Percentiles rank a stretch among this genome's conserved stretches.
These are phyloP conservation scores for Debaryomyces tyrocola DNA, from an alignment of 805 yeast genomes.

Conservation along the genomic window DNA sequence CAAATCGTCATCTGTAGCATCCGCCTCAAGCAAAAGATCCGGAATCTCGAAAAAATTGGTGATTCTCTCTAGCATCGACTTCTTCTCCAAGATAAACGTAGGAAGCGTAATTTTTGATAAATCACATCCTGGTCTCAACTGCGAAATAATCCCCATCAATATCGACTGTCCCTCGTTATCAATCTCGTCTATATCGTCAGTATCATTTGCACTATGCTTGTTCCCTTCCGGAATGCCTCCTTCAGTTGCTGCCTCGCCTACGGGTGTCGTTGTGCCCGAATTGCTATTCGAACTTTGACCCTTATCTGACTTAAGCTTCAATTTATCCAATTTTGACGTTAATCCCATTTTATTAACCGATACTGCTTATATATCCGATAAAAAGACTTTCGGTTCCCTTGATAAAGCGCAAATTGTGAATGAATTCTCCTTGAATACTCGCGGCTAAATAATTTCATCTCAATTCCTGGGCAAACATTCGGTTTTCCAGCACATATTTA, in stretches of 20 bases:
- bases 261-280: neutral
- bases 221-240: neutral
- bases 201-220: constrained; percentile 7
- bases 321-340: constrained; percentile 27
- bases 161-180: constrained; percentile 89
- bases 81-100: constrained; percentile 90
- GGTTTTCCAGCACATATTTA: no score
- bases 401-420: no score
- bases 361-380: no score
- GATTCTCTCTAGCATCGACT: constrained; percentile 93
- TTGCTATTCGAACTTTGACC: neutral
- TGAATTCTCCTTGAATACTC: no score
- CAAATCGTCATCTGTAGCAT: constrained; percentile 53
- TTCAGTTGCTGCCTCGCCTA: neutral
- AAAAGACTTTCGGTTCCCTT: no score
- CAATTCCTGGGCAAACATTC: no score
- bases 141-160: constrained; percentile 82
- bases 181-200: constrained; percentile 87
- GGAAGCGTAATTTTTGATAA: constrained; percentile 89
- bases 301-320: constrained; percentile 18
- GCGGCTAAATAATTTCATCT: no score
- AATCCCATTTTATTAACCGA: constrained; percentile 20
- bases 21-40: constrained; percentile 68
- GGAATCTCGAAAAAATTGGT: constrained; percentile 87
- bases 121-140: constrained; percentile 90